Evolutionary conservation across 1,139 yeast species (phyloP), one percentile per base, ranked within the genome.

Genomic region (Suhomyces atakaporum): DNA sequence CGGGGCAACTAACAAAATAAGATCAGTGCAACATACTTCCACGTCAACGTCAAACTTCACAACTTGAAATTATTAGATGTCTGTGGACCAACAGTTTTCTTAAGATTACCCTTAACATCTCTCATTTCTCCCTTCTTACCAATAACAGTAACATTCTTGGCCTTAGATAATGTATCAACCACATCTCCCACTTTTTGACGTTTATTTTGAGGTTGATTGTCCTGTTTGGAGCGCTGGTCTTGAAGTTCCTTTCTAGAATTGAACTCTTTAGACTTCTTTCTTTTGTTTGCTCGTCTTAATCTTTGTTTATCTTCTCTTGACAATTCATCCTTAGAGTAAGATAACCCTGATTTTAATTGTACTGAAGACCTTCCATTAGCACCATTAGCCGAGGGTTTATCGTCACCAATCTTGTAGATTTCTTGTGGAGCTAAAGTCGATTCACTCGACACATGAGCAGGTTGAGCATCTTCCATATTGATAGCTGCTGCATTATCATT

Each of bases 391-490:
- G 70, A 68, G 24, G 73, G 70, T 33, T 72, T 75, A 39, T 64
- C 73, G 42, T 67, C 71, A 18, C 73, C 74, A 16, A 83, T 71
- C 54, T 73, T 78, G 63, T 84, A 92, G n/a, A 92, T 73, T 64
- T 92, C 98, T 63, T 92, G 98, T 27, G 98, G 98, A 2, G 98
- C 98, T 51, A 92, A 72, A 35, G 85, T 77, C n/a, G 83, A 69
- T 18, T 82, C 87, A 22, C 77, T 66, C 2, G 94, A 77, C 64
- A 86, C 74, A 29, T 90, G 82, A 38, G 87, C 71, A 31, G 98
- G 98, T 63, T 90, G 97, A 1, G 97, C 94, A 55, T 92, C 98
- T 63, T 92, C 98, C 96, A 90, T 87, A 5, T 83, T 58, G 36
- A 92, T 83, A 2, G 96, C 77, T 2, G 96, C 82, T 3, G 56